Conservation (phyloP, 768 basidiomycete genomes). For the Russula virescens region DNA sequence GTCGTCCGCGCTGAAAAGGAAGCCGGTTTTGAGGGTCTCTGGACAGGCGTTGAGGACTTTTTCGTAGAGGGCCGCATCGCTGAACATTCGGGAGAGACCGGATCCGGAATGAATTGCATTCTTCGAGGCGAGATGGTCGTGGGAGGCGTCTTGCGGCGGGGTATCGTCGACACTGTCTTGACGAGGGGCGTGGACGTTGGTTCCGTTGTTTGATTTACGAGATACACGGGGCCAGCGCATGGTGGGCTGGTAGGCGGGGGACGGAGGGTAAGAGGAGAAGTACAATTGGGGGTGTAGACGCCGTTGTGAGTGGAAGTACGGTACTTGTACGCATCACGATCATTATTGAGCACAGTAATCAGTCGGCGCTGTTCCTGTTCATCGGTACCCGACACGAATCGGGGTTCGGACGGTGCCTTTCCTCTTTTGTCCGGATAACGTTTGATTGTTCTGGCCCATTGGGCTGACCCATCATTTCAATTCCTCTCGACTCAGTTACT, state of each 20-base stretch:
- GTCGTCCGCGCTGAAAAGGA: not conserved
- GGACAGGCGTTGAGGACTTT: slow-evolving; percentile 29
- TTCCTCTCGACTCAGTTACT: not conserved
- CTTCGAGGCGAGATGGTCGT: slow-evolving; percentile 4
- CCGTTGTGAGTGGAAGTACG: not conserved
- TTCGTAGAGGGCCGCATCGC: slow-evolving; percentile 37
- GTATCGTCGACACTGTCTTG: not conserved
- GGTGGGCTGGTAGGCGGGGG: not conserved
- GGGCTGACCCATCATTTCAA: not conserved
- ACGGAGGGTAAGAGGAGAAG: not conserved
- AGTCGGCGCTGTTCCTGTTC: not conserved
- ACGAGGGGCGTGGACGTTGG: not conserved
- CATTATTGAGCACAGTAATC: not conserved
- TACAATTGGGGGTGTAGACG: not conserved
- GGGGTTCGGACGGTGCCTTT: too few relatives aligned
- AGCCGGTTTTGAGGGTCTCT: not conserved
- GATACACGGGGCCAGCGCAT: slow-evolving; percentile 15
- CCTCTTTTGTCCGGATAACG: too few relatives aligned
- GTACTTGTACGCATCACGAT: not conserved
- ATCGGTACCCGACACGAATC: too few relatives aligned
- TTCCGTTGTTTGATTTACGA: not conserved
- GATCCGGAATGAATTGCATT: not conserved
- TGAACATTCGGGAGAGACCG: slow-evolving; percentile 34
- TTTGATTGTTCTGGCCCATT: too few relatives aligned
- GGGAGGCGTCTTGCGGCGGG: not conserved